Conservation (phyloP, 2,329 filamentous ascomycete genomes). For the Microcyclosporella mali region DNA sequence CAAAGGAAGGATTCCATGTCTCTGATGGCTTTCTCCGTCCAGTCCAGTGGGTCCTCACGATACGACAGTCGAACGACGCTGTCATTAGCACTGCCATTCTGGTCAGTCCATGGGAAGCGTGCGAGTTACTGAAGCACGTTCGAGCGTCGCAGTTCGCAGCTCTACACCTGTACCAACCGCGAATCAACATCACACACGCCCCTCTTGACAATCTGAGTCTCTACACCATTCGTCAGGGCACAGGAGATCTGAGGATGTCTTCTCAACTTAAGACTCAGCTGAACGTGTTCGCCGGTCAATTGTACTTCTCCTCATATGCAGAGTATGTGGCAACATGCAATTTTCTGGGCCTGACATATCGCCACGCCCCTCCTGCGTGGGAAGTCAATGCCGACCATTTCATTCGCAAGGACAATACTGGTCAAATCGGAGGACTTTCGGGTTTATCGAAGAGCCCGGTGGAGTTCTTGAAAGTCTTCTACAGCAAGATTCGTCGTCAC, state of each 20-base stretch:
- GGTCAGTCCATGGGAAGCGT: constrained; percentile 57
- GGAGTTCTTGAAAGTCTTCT: constrained; percentile 17
- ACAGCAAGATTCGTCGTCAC: constrained; percentile 18
- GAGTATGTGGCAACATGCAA: constrained; percentile 52
- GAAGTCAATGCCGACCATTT: constrained; percentile 19
- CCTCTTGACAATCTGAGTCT: constrained; percentile 45
- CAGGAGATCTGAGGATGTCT: constrained; percentile 6
- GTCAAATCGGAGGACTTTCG: no score
- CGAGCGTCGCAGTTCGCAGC: constrained; percentile 19
- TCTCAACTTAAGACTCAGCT: constrained; percentile 43
- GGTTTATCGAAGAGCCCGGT: constrained; percentile 15
- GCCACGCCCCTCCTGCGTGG: constrained; percentile 10
- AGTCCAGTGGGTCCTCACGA: constrained; percentile 50
- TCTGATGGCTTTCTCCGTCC: constrained; percentile 48
- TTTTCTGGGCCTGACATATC: constrained; percentile 44
- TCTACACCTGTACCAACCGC: constrained; percentile 51
- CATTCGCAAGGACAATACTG: constrained; percentile 13
- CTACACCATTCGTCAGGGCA: constrained; percentile 34
- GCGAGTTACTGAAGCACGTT: constrained; percentile 44
- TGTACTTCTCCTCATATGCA: constrained; percentile 52
- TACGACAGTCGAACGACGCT: constrained; percentile 1
- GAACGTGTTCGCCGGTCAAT: constrained; percentile 62
- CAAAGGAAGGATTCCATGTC: neutral
- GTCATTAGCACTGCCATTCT: constrained; percentile 41
- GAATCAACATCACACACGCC: constrained; percentile 31